Conservation (phyloP, 116 monocot genomes). For the Cymodocea nodosa region DNA sequence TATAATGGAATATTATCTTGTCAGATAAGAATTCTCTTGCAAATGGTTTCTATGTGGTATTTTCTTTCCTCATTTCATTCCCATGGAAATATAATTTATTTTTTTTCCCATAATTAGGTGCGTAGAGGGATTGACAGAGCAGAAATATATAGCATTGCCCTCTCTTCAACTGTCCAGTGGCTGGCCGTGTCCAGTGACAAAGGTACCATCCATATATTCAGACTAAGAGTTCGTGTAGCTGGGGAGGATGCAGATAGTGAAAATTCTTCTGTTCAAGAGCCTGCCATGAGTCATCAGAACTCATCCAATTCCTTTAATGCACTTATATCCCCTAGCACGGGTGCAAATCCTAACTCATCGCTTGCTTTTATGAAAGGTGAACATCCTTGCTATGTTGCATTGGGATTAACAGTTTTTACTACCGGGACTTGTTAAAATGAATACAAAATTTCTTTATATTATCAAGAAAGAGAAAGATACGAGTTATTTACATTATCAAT, state of each 20-base stretch:
- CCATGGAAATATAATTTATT: no score
- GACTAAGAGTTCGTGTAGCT: constrained; percentile 53
- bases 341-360: constrained; percentile 62
- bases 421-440: no score
- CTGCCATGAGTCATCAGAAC: no score
- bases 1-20: no score
- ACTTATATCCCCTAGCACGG: constrained; percentile 44
- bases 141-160: constrained; percentile 77
- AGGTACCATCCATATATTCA: constrained; percentile 79
- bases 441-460: no score
- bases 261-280: constrained; percentile 16
- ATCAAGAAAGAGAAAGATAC: no score
- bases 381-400: no score
- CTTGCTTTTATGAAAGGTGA: constrained; percentile 85
- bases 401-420: no score
- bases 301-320: constrained; percentile 29
- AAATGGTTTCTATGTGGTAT: no score
- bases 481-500: no score
- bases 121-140: constrained; percentile 81
- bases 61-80: no score
- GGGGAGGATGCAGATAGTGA: constrained; percentile 51
- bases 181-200: constrained; percentile 85
- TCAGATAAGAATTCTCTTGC: no score
- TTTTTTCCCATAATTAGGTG: constrained; percentile 27
- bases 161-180: constrained; percentile 82